A percentile compares a stretch with the other conserved stretches of the same genome.
Conservation (phyloP, 495 filamentous ascomycete genomes). For the Beverwykella pulmonaria region DNA sequence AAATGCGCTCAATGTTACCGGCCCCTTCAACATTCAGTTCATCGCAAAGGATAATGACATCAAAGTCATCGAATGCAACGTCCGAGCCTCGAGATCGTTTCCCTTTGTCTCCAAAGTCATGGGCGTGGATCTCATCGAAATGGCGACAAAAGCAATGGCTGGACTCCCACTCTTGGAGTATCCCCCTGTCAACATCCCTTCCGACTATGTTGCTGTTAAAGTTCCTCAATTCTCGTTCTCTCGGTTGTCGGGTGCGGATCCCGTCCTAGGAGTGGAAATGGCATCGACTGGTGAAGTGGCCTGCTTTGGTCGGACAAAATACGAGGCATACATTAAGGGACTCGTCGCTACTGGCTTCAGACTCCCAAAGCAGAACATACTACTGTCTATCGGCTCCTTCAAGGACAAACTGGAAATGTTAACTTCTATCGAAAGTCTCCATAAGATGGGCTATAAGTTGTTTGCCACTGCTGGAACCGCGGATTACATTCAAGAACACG, state of each 20-base stretch:
- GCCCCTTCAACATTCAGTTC: constrained; percentile 98
- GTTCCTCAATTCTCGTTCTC: constrained; percentile 99
- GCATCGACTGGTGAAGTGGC: constrained; percentile 98
- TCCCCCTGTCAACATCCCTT: constrained; percentile 70
- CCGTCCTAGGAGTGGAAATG: constrained; percentile 98
- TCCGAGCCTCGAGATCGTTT: constrained; percentile 93
- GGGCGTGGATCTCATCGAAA: constrained; percentile 96
- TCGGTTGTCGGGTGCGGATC: constrained; percentile 90
- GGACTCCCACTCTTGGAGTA: constrained; percentile 80
- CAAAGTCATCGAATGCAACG: constrained; percentile 99
- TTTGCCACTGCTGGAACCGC: constrained; percentile 96
- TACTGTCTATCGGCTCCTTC: constrained; percentile 93
- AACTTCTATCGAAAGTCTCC: constrained; percentile 84
- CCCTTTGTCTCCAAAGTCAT: constrained; percentile 99
- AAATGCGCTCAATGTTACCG: constrained; percentile 91
- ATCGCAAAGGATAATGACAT: constrained; percentile 99
- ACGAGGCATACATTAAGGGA: constrained; percentile 96
- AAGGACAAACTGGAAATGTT: constrained; percentile 98
- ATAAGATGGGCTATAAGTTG: constrained; percentile 87
- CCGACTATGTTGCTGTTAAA: constrained; percentile 92
- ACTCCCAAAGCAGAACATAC: constrained; percentile 91
- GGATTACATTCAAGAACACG: constrained; percentile 90
- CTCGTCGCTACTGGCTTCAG: constrained; percentile 94
- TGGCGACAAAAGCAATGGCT: constrained; percentile 98
- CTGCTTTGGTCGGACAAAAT: constrained; percentile 93